These are phyloP conservation scores for Perkinsus chesapeaki DNA, from an alignment of 169 alveolate genomes.

Conservation along the genomic window DNA sequence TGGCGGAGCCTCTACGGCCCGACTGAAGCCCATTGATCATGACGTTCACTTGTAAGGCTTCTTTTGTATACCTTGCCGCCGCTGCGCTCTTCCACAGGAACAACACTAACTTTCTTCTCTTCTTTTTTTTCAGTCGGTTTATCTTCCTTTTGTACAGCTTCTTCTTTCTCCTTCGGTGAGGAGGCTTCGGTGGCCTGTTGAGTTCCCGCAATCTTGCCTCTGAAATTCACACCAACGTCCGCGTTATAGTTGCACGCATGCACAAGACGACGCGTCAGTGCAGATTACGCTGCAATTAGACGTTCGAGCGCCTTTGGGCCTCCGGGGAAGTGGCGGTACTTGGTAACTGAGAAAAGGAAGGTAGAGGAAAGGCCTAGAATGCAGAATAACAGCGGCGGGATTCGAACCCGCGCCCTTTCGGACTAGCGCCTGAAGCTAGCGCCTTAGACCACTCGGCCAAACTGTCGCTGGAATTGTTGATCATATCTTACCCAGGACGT, in stretches of 20 bases:
- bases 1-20: not conserved
- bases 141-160: not conserved
- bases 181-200: not conserved
- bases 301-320: not conserved
- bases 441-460: constrained; percentile 5
- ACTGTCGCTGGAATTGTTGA: not conserved
- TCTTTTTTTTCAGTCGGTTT: not conserved
- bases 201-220: not conserved
- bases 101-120: not conserved
- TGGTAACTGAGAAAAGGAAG: not conserved
- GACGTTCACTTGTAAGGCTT: no score
- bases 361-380: not conserved
- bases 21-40: not conserved
- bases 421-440: constrained; percentile 2
- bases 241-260: not conserved
- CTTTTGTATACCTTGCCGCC: not conserved
- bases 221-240: not conserved
- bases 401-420: constrained; percentile 4
- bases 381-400: not conserved
- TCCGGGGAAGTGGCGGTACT: not conserved
- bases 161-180: not conserved
- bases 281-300: not conserved
- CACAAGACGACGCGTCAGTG: not conserved
- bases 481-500: not conserved
- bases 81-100: not conserved